These are phyloP conservation scores for Asterochloris erici DNA, from an alignment of 139 green algal species.

Conservation along the genomic window DNA sequence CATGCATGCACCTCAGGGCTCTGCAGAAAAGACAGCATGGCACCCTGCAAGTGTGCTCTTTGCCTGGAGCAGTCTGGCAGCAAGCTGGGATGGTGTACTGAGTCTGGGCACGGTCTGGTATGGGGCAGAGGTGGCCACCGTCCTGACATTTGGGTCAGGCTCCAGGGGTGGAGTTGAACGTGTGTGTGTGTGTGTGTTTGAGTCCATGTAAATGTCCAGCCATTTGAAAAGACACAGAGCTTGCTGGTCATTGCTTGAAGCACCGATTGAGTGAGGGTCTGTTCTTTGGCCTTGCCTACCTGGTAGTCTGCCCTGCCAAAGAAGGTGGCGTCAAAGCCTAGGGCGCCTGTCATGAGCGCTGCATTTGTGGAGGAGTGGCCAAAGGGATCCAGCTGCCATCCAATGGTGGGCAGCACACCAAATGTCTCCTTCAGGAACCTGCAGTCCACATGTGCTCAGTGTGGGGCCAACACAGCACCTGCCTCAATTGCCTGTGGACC, in stretches of 20 bases:
- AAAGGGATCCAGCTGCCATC: slow-evolving; percentile 93
- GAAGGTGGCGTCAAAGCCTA: slow-evolving; percentile 81
- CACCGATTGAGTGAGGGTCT: background rate
- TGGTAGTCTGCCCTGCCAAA: slow-evolving; percentile 86
- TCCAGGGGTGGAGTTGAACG: no score
- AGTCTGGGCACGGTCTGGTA: no score
- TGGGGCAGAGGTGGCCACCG: no score
- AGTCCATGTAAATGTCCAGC: background rate
- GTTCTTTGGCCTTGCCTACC: slow-evolving; percentile 18
- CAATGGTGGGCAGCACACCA: slow-evolving; percentile 49
- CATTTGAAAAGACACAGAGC: background rate
- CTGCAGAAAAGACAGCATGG: no score
- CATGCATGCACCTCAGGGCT: no score
- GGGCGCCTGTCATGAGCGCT: slow-evolving; percentile 56
- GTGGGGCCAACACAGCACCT: background rate
- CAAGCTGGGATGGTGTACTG: no score
- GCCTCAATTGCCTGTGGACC: no score
- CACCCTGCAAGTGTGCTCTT: no score
- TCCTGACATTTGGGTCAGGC: no score
- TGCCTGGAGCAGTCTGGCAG: no score
- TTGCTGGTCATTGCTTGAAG: background rate
- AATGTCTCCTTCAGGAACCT: slow-evolving; percentile 69
- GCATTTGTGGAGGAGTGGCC: slow-evolving; percentile 84
- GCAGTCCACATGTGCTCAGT: background rate
- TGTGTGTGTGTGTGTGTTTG: background rate